These are phyloP conservation scores for Pleurotus giganteus DNA, from an alignment of 768 basidiomycete genomes.

Conservation along the genomic window DNA sequence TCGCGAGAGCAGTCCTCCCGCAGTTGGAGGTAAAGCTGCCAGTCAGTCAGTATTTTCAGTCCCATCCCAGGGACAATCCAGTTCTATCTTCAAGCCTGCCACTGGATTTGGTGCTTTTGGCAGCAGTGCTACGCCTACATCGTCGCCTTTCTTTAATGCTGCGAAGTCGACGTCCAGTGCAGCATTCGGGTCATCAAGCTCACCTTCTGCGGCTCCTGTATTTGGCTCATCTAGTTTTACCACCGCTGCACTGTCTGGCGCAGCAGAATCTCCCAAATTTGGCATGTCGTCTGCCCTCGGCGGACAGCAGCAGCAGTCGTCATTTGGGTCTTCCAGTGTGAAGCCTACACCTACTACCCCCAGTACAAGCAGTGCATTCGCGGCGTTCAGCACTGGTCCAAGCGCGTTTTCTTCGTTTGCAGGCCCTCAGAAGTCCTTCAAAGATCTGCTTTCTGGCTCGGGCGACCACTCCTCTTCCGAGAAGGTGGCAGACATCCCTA, in stretches of 20 bases:
- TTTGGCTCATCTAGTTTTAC: conserved; percentile 33
- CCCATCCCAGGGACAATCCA: background rate
- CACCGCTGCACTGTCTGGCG: conserved; percentile 29
- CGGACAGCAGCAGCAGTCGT: conserved; percentile 6
- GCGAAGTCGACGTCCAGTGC: conserved; percentile 34
- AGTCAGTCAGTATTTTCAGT: background rate
- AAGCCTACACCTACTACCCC: conserved; percentile 21
- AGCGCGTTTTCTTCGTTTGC: conserved; percentile 11
- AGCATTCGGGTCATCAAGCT: conserved; percentile 27
- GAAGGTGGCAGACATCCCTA: conserved; percentile 9
- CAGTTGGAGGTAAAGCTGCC: background rate
- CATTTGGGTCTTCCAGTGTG: conserved; percentile 14
- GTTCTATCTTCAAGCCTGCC: conserved; percentile 34
- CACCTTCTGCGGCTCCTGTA: conserved; percentile 17
- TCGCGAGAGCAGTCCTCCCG: background rate
- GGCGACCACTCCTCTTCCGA: conserved; percentile 23
- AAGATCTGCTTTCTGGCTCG: conserved; percentile 53
- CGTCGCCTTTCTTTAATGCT: conserved; percentile 55
- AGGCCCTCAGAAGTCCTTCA: conserved; percentile 50
- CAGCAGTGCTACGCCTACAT: conserved; percentile 31
- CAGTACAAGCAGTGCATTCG: conserved; percentile 9
- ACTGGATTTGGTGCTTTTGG: conserved; percentile 50
- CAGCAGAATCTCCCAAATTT: conserved; percentile 27
- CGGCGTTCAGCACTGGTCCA: background rate
- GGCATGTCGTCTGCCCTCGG: conserved; percentile 35